Evolutionary conservation across 805 yeast genomes (phyloP).

Genomic region (Yarrowia sp.): DNA sequence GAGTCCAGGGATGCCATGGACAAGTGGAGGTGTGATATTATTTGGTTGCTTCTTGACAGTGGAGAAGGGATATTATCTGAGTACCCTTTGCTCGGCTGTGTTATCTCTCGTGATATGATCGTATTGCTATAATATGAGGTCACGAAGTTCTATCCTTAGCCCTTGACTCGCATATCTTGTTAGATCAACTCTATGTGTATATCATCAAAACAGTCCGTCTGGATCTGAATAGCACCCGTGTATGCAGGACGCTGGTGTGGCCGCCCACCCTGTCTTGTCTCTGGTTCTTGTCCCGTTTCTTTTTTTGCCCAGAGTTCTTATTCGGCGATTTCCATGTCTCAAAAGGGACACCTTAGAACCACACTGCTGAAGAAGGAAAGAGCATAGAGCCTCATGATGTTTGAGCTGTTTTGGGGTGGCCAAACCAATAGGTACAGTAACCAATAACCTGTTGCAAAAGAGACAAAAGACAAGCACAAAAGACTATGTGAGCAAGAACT

Average conservation of each 20-base stretch:
- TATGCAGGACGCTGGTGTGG: not conserved
- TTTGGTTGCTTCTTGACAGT: too few species aligned
- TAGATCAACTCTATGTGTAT: not conserved
- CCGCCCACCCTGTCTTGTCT: not conserved
- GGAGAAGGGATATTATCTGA: not conserved
- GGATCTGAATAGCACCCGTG: too few species aligned
- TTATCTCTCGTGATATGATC: conserved; percentile 1
- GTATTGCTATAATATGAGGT: not conserved
- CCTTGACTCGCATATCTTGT: too few species aligned
- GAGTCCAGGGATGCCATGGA: not conserved
- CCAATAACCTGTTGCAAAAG: too few species aligned
- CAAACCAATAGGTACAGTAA: too few species aligned
- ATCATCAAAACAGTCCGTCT: not conserved
- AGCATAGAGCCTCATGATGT: not conserved
- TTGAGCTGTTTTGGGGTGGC: not conserved
- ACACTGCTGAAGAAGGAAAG: not conserved
- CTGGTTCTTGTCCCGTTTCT: too few species aligned
- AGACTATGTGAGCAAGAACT: too few species aligned
- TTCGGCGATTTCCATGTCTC: not conserved
- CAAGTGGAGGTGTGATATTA: too few species aligned
- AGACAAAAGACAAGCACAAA: too few species aligned
- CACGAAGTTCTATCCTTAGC: too few species aligned
- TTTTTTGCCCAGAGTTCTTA: not conserved
- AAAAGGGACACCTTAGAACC: not conserved
- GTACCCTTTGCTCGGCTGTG: not conserved